phyloP scores from a whole-genome alignment of 2,329 filamentous ascomycete species.

The Pseudocercospora fijiensis region DNA sequence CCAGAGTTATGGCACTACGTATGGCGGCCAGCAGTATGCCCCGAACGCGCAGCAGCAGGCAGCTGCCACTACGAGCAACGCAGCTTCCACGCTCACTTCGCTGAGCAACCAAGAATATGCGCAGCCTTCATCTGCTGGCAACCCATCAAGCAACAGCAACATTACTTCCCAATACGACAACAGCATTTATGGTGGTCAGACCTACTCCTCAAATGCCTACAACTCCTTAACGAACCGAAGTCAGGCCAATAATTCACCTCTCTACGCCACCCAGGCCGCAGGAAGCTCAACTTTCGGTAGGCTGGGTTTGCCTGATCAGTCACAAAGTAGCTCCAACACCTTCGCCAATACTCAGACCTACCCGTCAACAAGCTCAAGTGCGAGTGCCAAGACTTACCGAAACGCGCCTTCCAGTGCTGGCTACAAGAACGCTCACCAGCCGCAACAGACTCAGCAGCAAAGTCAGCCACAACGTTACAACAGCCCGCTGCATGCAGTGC shows the following conservation, averaged over 20 bases:
- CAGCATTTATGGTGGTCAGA: conserved; percentile 13
- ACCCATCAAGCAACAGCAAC: conserved; percentile 11
- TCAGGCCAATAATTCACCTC: conserved; percentile 30
- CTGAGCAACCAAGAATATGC: conserved; percentile 27
- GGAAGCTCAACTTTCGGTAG: conserved; percentile 27
- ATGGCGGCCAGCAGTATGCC: conserved; percentile 28
- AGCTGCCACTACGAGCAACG: conserved; percentile 19
- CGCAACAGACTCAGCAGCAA: conserved; percentile 22
- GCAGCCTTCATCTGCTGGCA: conserved; percentile 20
- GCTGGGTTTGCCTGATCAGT: conserved; percentile 29
- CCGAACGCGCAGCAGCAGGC: conserved; percentile 20
- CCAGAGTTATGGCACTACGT: conserved; percentile 20
- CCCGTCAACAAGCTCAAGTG: conserved; percentile 14
- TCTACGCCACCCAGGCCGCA: conserved; percentile 27
- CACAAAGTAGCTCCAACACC: conserved; percentile 21
- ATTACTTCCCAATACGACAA: conserved; percentile 23
- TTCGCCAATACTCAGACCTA: conserved; percentile 20
- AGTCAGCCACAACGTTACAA: conserved; percentile 33
- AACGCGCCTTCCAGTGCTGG: conserved; percentile 28
- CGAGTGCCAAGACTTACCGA: conserved; percentile 23
- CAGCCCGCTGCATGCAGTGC: conserved; percentile 34
- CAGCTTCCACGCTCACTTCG: conserved; percentile 29
- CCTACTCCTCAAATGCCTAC: conserved; percentile 19
- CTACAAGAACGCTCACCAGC: conserved; percentile 25
- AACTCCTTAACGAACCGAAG: conserved; percentile 22